phyloP scores from a whole-genome alignment of 2,329 filamentous ascomycete species.

The Colletotrichum endophyticum region DNA sequence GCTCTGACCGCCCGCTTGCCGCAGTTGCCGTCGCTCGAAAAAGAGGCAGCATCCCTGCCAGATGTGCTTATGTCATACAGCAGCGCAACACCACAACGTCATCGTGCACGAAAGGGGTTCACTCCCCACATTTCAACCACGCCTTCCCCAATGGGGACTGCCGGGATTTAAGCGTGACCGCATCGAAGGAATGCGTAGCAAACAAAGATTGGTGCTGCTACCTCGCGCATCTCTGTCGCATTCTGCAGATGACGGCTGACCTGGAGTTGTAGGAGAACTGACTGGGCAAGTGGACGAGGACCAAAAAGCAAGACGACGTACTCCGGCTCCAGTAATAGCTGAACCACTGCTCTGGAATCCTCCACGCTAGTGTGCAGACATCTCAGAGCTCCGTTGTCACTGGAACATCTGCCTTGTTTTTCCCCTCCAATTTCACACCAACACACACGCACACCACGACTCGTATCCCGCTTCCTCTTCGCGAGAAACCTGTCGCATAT shows the following conservation, averaged over 20 bases:
- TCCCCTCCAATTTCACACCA: not conserved
- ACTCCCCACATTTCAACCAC: not conserved
- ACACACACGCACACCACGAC: not conserved
- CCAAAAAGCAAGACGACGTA: not conserved
- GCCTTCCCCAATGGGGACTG: not conserved
- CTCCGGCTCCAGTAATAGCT: not conserved
- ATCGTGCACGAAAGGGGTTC: not conserved
- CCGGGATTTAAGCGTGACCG: not conserved
- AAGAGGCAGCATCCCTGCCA: not conserved
- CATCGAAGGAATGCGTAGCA: not conserved
- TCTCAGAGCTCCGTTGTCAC: not conserved
- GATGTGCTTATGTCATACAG: not conserved
- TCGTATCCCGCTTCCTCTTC: not conserved
- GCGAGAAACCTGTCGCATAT: not conserved
- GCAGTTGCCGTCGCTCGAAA: not conserved
- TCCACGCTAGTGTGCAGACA: not conserved
- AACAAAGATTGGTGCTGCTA: not conserved
- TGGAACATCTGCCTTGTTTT: not conserved
- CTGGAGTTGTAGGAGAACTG: not conserved
- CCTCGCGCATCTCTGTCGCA: not conserved
- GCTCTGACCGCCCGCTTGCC: not conserved
- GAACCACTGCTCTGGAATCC: not conserved
- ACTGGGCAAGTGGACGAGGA: not conserved
- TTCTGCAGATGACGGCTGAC: not conserved
- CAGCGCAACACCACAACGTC: not conserved